Conservation (phyloP, 139 green algal genomes). For the Chlorella sp. region DNA sequence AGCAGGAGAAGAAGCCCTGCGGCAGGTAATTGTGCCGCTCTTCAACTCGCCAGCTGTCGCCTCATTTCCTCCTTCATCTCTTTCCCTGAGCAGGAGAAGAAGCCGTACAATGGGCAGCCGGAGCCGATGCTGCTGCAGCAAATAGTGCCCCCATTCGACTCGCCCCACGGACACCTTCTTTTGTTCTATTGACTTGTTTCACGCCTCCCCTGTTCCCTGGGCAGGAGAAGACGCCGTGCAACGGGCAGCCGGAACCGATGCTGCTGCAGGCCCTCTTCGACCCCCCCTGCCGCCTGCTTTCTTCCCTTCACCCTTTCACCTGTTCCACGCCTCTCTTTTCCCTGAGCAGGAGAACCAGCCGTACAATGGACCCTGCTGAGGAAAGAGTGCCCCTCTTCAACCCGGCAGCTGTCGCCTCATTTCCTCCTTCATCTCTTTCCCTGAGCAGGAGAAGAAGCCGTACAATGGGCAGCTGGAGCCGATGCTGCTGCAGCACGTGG, state of each 20-base stretch:
- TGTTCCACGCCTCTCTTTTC: no score
- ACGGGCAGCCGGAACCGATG: no score
- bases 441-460: slow-evolving; percentile 53
- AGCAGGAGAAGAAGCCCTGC: no score
- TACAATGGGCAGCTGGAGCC: slow-evolving; percentile 89
- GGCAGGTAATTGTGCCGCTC: neutral
- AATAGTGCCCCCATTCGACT: slow-evolving; percentile 82
- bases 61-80: neutral
- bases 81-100: slow-evolving; percentile 45
- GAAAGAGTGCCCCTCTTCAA: no score
- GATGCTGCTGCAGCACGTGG: slow-evolving; percentile 84
- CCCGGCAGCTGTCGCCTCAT: neutral
- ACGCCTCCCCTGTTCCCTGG: no score
- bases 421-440: no score
- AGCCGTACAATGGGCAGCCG: slow-evolving; percentile 85
- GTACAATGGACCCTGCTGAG: no score
- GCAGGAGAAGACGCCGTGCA: no score
- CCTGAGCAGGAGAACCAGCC: no score
- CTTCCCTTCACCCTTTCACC: no score
- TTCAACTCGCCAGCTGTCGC: neutral
- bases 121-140: slow-evolving; percentile 85
- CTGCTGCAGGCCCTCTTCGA: neutral
- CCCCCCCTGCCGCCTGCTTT: neutral
- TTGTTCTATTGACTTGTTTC: no score
- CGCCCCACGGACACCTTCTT: slow-evolving; percentile 78